Conservation (phyloP, 768 basidiomycete species). For the Peribolospora kevripleyi region DNA sequence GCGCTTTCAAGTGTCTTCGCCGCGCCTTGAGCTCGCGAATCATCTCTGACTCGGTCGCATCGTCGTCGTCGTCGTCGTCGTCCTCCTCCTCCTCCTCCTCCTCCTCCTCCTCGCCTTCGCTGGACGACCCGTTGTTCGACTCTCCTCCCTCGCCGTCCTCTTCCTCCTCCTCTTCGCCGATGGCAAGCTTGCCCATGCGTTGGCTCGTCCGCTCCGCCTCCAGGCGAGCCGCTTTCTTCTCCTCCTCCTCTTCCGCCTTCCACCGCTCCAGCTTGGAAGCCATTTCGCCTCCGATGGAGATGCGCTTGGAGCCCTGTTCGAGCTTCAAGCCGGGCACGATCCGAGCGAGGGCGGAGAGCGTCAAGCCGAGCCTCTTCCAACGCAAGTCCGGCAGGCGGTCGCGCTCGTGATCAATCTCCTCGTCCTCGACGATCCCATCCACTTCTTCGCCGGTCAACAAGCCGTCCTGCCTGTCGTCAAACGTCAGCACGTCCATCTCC, state of each 20-base stretch:
- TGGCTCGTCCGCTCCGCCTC: slow-evolving; percentile 33
- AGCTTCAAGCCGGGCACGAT: slow-evolving; percentile 49
- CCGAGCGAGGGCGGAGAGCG: slow-evolving; percentile 39
- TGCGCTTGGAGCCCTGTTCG: slow-evolving; percentile 21
- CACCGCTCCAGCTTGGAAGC: slow-evolving; percentile 43
- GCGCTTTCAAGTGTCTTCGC: too few relatives aligned
- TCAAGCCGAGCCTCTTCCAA: slow-evolving; percentile 52
- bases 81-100: slow-evolving; percentile 27
- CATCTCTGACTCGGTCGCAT: slow-evolving; percentile 8
- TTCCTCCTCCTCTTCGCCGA: slow-evolving; percentile 12
- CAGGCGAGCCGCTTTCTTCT: slow-evolving; percentile 42
- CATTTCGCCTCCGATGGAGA: slow-evolving; percentile 26
- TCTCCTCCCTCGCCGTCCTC: slow-evolving; percentile 1
- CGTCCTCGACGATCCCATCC: slow-evolving; percentile 66
- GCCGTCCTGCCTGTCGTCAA: slow-evolving; percentile 20
- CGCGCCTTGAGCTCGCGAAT: slow-evolving; percentile 22
- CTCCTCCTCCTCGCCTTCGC: slow-evolving; percentile 25
- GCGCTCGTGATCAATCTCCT: slow-evolving; percentile 19
- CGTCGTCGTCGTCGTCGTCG: slow-evolving; percentile 28
- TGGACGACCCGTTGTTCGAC: neutral
- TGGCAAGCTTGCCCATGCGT: slow-evolving; percentile 4
- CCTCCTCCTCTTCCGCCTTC: slow-evolving; percentile 46
- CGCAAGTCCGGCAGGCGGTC: slow-evolving; percentile 28
- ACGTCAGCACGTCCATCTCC: slow-evolving; percentile 51
- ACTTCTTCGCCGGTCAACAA: slow-evolving; percentile 18